Base-by-base conservation (phyloP, 345 rosid species). In the Dimocarpus longan region DNA sequence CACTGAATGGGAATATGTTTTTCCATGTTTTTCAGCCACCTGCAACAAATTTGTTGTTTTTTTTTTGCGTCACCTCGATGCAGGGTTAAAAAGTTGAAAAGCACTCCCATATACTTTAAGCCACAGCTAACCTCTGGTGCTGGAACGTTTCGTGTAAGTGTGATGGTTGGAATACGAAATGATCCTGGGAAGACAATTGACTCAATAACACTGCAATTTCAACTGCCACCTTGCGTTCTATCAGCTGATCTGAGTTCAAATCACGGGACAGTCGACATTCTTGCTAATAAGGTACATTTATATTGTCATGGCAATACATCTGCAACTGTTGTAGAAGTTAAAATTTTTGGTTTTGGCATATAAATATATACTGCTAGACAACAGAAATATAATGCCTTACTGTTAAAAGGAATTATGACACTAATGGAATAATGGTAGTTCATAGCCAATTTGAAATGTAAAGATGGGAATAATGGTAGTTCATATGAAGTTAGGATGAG, bases 221-320 rank as follows among this genome's bases (percentile, higher is more conserved):
- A 89, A 79, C 85, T 96, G 83, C 98, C 98, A 69, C 75, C 90
- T 79, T 91, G 93, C 70, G 68, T 96, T 76, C 80, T 87, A 69
- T 89, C 98, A 0, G 92, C 97, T 59, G 98, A 96, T 82, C 87
- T 96, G 82, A 91, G 88, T 74, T 87, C 99, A 86, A 96, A 96
- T 81, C 93, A 92, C 82, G 98, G 99, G 79, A 86, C 90, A 73
- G 90, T 96, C 46, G 85, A 88, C 75, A 81, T 93, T 75, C 91
- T 96, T 64, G 87, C 95, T 56, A 91, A 94, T 78, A 93, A 94
- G 97, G 98, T 94, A 83, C 39, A 21, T 28, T 19, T 21, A 73
- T 62, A 43, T 24, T 39, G 43, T 65, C 48, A 59, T 39, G 66
- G 26, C 28, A 42, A 70, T 42, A 6, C 44, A 40, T 73, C 65